Conservation (phyloP, 2,329 filamentous ascomycete species). For the Verticillium klebahnii region DNA sequence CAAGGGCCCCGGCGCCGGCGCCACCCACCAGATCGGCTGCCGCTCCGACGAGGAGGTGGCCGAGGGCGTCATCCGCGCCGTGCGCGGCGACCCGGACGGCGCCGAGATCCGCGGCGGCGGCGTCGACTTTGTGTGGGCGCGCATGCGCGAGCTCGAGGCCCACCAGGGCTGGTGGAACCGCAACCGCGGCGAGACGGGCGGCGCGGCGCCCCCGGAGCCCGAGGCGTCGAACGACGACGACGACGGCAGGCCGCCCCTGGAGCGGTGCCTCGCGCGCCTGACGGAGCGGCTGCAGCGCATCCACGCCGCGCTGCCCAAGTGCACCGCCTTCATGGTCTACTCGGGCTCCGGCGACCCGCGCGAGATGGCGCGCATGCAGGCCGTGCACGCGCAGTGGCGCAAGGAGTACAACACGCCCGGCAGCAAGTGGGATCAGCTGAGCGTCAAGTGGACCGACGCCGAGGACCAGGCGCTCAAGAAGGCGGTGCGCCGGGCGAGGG, state of each 20-base stretch:
- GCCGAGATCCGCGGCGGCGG: constrained; percentile 53
- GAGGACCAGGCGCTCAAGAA: constrained; percentile 59
- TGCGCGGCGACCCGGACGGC: constrained; percentile 54
- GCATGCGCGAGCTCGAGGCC: constrained; percentile 61
- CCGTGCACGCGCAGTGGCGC: constrained; percentile 55
- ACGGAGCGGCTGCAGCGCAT: constrained; percentile 48
- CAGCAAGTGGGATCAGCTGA: constrained; percentile 62
- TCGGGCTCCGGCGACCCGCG: constrained; percentile 65
- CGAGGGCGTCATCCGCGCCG: constrained; percentile 50
- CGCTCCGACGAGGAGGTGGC: constrained; percentile 55
- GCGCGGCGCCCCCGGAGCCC: constrained; percentile 27
- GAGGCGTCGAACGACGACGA: constrained; percentile 6
- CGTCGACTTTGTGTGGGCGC: constrained; percentile 63
- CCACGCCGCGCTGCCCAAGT: constrained; percentile 55
- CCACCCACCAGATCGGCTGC: constrained; percentile 53
- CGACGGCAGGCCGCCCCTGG: constrained; percentile 28
- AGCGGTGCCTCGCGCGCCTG: constrained; percentile 40
- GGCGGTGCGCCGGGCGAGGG: constrained; percentile 52
- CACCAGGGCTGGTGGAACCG: constrained; percentile 65
- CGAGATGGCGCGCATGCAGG: constrained; percentile 58
- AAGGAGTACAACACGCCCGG: constrained; percentile 60
- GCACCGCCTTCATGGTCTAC: constrained; percentile 61
- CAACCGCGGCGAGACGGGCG: constrained; percentile 39
- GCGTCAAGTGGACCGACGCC: constrained; percentile 62
- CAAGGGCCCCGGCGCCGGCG: constrained; percentile 51